Base-by-base conservation (phyloP, 169 alveolate species). In the Plasmodium knowlesi region DNA sequence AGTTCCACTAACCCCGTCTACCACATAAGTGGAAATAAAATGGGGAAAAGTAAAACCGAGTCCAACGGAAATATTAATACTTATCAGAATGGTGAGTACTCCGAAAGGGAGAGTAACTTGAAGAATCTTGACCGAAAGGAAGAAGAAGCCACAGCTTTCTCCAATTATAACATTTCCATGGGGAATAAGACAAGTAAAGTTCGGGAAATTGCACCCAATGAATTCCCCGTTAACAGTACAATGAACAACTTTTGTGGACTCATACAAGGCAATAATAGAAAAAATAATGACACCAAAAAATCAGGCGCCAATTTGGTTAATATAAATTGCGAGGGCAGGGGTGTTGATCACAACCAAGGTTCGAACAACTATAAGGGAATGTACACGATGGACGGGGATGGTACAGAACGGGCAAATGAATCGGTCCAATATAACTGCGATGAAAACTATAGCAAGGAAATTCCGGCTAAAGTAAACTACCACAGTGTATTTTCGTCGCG, bases 221-320 rank as follows among this genome's bases (percentile, higher is more conserved):
- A 57, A 34, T 30, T 76, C 74, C 19, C 84, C 46, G 73, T 43
- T 10, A 71, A 25, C 54, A 80, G 34, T 10, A n/a, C 41, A 41
- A 71, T 43, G 22, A 22, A 41, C 39, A 71, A 84, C 25, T 9
- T 71, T 34, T 84, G 34, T 71, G 92, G 54, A 43, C 30, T 25
- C 2, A 2, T 30, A 30, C 92, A 84, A 22, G 32, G 54, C 46
- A 67, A 28, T 10, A 83, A 34, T 84, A 84, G 41, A 5, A 84
- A 41, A 25, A 71, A 46, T 37, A 6, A 22, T n/a, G 83, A 84
- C 30, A 43, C 22, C 5, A 39, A 37, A 22, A 25, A 30, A 12
- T n/a, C n/a, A n/a, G 32, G 82, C 6, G 2, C 76, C 39, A 84
- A 84, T 25, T 43, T 84, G 61, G 57, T 84, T 8, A 84, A 84